Base-by-base conservation (phyloP, 2,329 filamentous ascomycete species). In the Talaromyces sp. region DNA sequence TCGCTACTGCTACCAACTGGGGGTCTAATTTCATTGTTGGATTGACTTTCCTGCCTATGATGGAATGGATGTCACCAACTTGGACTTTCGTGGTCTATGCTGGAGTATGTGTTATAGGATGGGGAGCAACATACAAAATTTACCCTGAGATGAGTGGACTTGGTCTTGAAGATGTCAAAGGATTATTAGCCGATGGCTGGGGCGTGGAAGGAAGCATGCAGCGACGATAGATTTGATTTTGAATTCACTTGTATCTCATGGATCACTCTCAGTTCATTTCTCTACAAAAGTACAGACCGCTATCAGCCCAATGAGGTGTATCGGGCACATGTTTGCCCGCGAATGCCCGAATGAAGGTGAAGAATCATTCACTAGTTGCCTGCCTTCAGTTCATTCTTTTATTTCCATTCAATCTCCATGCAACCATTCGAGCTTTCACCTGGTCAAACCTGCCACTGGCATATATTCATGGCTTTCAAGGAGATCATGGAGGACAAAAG, bases 141-240 rank as follows among this genome's bases (percentile, higher is more conserved):
- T 96, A 96, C 73, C 92, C 91, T 0, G 91, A 96, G 77, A 96
- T 91, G 54, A 88, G 85, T 51, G 91, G 91, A 0, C 71, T 96
- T 67, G 86, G 85, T 57, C 76, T 96, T 6, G 92, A 97, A 75
- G 90, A 93, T 68, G 88, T 90, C 6, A 86, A 88, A 6, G 81
- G 79, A 13, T 72, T 96, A 58, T 73, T 96, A 47, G 85, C 84
- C 61, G 67, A 88, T 54, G 87, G 86, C 5, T 95, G 87, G 87
- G 90, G 90, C 0, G 85, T 90, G 20, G 73, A 75, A 58, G 78
- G 77, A 57, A 79, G 73, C 51, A 56, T 75, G 52, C 57, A 54
- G 37, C 39, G 57, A 43, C 39, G 50, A 42, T 30, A 29, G 27
- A 10, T 10, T 20, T 22, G 16, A 19, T 10, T 24, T 33, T 24